These are phyloP conservation scores for Zygnema circumcarinatum DNA, from an alignment of 139 green algal species.

Conservation along the genomic window DNA sequence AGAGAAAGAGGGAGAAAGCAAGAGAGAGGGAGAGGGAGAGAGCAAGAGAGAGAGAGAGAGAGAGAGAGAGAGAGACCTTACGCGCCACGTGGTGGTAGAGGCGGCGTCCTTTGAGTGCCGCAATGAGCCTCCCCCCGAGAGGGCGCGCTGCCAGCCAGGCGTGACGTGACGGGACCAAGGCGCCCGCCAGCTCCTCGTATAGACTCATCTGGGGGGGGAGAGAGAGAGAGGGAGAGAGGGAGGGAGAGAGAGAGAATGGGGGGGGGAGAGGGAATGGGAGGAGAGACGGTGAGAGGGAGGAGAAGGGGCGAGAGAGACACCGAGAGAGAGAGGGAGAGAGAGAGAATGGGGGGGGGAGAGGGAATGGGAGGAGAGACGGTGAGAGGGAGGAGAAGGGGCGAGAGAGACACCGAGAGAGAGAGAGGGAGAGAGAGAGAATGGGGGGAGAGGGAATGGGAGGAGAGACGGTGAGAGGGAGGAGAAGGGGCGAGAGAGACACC, in stretches of 20 bases:
- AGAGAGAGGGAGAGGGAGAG: not conserved
- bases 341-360: not conserved
- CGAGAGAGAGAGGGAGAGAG: not conserved
- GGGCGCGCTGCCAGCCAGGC: conserved; percentile 44
- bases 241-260: not conserved
- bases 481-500: not conserved
- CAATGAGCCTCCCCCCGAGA: conserved; percentile 15
- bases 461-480: no score
- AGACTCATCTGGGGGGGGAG: conserved; percentile 42
- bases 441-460: not conserved
- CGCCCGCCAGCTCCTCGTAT: conserved; percentile 49
- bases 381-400: not conserved
- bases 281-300: not conserved
- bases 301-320: not conserved
- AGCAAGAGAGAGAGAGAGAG: not conserved
- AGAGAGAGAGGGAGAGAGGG: not conserved
- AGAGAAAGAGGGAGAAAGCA: not conserved
- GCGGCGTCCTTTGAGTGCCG: not conserved
- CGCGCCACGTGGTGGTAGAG: conserved; percentile 40
- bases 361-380: not conserved
- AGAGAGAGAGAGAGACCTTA: conserved; percentile 1
- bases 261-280: not conserved
- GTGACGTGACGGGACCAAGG: conserved; percentile 49
- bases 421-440: not conserved
- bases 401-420: not conserved